Evolutionary conservation across 1,284 basidiomycete genomes (phyloP).

Genomic region (Malassezia obtusa): DNA sequence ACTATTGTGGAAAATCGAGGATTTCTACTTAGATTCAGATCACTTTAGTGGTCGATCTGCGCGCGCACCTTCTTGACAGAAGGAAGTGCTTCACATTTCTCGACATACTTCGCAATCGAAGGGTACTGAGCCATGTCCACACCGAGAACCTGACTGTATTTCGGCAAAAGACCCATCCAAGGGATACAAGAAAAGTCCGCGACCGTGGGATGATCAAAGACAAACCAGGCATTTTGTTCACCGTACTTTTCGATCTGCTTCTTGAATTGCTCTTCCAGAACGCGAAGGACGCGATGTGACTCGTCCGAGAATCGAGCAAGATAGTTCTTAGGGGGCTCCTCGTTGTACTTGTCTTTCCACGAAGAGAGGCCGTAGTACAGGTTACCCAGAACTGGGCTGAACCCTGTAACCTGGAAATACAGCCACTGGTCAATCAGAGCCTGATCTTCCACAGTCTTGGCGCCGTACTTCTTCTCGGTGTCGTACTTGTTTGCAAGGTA

Average conservation of each 20-base stretch:
- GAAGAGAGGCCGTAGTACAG: constrained; percentile 20
- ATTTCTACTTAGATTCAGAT: too few species aligned
- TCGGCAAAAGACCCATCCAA: neutral
- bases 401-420: constrained; percentile 26
- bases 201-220: constrained; percentile 34
- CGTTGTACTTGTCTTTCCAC: constrained; percentile 16
- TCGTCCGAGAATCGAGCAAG: constrained; percentile 34
- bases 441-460: constrained; percentile 25
- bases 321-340: constrained; percentile 24
- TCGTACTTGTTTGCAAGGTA: constrained; percentile 37
- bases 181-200: constrained; percentile 22
- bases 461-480: constrained; percentile 21
- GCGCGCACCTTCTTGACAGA: neutral
- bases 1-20: too few species aligned
- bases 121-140: neutral
- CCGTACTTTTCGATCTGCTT: constrained; percentile 23
- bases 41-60: neutral
- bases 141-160: neutral
- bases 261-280: constrained; percentile 32
- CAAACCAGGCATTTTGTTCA: constrained; percentile 23
- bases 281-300: constrained; percentile 29
- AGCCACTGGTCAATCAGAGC: constrained; percentile 30
- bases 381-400: constrained; percentile 31
- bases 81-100: neutral
- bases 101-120: neutral